Conservation (phyloP, 148 eudicot species). For the Chenopodium berlandieri region DNA sequence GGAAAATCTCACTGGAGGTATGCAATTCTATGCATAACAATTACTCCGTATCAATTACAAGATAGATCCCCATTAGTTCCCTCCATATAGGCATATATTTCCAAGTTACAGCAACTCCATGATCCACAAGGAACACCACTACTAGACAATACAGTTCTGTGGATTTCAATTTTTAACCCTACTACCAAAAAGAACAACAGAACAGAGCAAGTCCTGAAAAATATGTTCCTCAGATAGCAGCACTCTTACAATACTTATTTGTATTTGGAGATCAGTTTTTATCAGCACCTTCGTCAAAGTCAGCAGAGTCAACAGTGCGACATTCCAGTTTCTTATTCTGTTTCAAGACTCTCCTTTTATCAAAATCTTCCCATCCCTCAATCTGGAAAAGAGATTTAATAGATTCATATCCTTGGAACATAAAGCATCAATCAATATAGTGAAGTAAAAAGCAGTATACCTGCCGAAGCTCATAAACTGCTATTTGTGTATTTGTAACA, state of each 20-base stretch:
- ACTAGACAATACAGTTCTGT: not conserved
- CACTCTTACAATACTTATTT: not conserved
- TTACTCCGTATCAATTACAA: not conserved
- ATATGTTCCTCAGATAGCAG: not conserved
- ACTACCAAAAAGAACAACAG: not conserved
- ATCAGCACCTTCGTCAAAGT: constrained; percentile 97
- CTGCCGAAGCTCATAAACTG: constrained; percentile 61
- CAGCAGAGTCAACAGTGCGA: constrained; percentile 62
- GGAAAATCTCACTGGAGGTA: not conserved
- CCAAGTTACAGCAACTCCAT: not conserved
- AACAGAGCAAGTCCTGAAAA: not conserved
- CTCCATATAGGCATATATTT: not conserved
- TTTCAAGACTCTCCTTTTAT: constrained; percentile 66
- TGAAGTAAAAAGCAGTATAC: constrained; percentile 33
- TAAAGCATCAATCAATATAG: constrained; percentile 8
- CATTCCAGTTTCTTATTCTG: constrained; percentile 89
- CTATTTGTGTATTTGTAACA: not conserved
- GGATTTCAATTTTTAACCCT: not conserved
- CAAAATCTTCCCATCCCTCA: constrained; percentile 92
- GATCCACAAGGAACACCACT: not conserved
- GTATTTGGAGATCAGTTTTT: constrained; percentile 39
- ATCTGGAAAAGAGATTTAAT: constrained; percentile 39
- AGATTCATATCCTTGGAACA: not conserved
- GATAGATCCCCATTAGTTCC: not conserved
- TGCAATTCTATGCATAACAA: not conserved